phyloP scores from a whole-genome alignment of 2,329 filamentous ascomycete genomes.

The Colletotrichum eremochloae region DNA sequence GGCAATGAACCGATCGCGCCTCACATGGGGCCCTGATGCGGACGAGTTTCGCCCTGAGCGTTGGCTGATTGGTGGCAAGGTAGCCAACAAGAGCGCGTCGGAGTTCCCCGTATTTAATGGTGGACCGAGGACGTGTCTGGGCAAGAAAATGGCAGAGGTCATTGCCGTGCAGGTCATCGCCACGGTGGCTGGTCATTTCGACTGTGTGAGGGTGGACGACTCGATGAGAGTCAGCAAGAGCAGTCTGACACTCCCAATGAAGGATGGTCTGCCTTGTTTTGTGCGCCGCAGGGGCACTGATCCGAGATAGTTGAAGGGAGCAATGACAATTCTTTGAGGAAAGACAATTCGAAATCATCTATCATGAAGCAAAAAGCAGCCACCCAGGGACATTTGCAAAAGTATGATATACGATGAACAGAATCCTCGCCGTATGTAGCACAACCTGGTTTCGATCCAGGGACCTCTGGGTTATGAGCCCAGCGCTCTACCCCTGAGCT shows the following conservation, averaged over 20 bases:
- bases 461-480: slow-evolving; percentile 44
- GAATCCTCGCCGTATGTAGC: too few relatives aligned
- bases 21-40: slow-evolving; percentile 70
- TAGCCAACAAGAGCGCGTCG: slow-evolving; percentile 59
- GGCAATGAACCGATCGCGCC: slow-evolving; percentile 71
- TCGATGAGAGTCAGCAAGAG: slow-evolving; percentile 68
- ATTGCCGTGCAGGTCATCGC: slow-evolving; percentile 70
- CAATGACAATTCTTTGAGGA: neutral
- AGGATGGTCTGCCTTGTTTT: slow-evolving; percentile 67
- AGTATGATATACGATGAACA: too few relatives aligned
- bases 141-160: slow-evolving; percentile 74
- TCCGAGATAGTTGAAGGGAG: neutral
- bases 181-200: slow-evolving; percentile 62
- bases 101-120: slow-evolving; percentile 77
- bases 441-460: slow-evolving; percentile 9
- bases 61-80: slow-evolving; percentile 63
- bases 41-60: slow-evolving; percentile 68
- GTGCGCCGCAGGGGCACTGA: slow-evolving; percentile 46
- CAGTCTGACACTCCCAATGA: slow-evolving; percentile 74
- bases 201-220: slow-evolving; percentile 61
- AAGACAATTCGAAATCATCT: too few relatives aligned
- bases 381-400: neutral
- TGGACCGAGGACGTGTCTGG: slow-evolving; percentile 71
- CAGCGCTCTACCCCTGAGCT: slow-evolving; percentile 43
- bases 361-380: neutral